Conservation (phyloP, 208 protist genomes). For the Phytomonas sp. region DNA sequence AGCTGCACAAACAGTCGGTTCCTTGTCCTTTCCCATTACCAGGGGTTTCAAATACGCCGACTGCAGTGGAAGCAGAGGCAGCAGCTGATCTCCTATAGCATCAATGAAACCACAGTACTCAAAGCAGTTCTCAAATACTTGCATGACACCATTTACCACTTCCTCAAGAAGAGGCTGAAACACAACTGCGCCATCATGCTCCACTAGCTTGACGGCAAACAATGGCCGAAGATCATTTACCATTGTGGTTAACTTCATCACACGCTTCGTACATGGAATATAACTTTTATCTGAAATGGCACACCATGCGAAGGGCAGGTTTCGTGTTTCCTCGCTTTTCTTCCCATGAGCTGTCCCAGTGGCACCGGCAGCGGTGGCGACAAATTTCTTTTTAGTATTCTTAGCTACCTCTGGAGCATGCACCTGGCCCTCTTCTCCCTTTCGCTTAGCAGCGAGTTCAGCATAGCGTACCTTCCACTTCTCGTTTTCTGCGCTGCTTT, state of each 20-base stretch:
- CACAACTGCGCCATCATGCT: conserved; percentile 28
- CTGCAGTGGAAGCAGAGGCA: conserved; percentile 76
- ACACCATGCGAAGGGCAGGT: conserved; percentile 1
- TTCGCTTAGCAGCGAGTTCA: conserved; percentile 16
- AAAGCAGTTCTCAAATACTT: conserved; percentile 77
- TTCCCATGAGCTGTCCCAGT: conserved; percentile 7
- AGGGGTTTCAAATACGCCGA: conserved; percentile 44
- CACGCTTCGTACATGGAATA: conserved; percentile 51
- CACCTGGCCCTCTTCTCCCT: conserved; percentile 1
- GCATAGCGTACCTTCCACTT: conserved; percentile 53
- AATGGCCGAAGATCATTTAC: conserved; percentile 73
- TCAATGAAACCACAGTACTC: conserved; percentile 52
- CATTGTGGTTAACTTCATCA: conserved; percentile 60
- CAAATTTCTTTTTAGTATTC: conserved; percentile 17
- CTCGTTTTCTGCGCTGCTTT: conserved; percentile 51
- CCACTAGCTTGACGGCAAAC: conserved; percentile 76
- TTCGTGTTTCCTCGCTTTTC: conserved; percentile 1
- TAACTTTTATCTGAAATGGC: conserved; percentile 4
- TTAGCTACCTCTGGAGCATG: conserved; percentile 13
- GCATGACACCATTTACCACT: conserved; percentile 39
- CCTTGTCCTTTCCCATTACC: conserved; percentile 14
- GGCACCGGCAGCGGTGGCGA: conserved; percentile 4
- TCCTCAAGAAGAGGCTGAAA: conserved; percentile 70
- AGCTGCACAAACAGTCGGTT: conserved; percentile 53
- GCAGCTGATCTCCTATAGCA: conserved; percentile 89